Evolutionary conservation across 352 stramenopile species (phyloP).

Genomic region (Phytophthora cryptogea): DNA sequence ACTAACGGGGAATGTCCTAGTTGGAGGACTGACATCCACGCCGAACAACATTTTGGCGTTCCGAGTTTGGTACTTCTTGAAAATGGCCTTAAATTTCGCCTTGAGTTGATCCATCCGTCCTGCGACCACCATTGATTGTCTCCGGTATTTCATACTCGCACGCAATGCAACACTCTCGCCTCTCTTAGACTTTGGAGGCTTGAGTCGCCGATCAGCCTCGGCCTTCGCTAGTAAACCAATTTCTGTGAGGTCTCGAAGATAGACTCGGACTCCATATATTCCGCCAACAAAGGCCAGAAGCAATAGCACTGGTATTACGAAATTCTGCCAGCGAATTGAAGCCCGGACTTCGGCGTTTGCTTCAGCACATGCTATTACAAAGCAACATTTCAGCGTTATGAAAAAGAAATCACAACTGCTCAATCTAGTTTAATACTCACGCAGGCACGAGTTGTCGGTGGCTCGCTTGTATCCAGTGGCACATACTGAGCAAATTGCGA

Average conservation of each 20-base stretch:
- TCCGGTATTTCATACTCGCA: constrained; percentile 29
- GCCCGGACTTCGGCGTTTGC: constrained; percentile 53
- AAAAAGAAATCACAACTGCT: not conserved
- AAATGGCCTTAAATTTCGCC: constrained; percentile 25
- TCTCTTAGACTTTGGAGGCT: constrained; percentile 24
- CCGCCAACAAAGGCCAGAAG: constrained; percentile 35
- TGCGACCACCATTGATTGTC: constrained; percentile 23
- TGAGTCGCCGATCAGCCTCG: constrained; percentile 57
- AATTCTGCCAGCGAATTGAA: constrained; percentile 72
- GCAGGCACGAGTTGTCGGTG: constrained; percentile 55
- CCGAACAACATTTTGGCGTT: constrained; percentile 58
- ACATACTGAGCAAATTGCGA: constrained; percentile 76
- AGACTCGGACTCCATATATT: constrained; percentile 46
- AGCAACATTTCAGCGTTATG: not conserved
- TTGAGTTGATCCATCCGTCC: constrained; percentile 39
- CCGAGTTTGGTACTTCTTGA: constrained; percentile 19
- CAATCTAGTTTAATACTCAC: constrained; percentile 38
- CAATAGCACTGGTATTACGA: constrained; percentile 69
- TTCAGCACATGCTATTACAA: constrained; percentile 50
- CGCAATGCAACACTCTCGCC: constrained; percentile 28
- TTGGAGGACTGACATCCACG: constrained; percentile 51
- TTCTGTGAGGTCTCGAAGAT: constrained; percentile 66
- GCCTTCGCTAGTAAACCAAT: constrained; percentile 65
- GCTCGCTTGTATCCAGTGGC: constrained; percentile 55
- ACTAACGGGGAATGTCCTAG: constrained; percentile 55